phyloP scores from a whole-genome alignment of 345 rosid genomes.

The Anastatica hierochuntica region DNA sequence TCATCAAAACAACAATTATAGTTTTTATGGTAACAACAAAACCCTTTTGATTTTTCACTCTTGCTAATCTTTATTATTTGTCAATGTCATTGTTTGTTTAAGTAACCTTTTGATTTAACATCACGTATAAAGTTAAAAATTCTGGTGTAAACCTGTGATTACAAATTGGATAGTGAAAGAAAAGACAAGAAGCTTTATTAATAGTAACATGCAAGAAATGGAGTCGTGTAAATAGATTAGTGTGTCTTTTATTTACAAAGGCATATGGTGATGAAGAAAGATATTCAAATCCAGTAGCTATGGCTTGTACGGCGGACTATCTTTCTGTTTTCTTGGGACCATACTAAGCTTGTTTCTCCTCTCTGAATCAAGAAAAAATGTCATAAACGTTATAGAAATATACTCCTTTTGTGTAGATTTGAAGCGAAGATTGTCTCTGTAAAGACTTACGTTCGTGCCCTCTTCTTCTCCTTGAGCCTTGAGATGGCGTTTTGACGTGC shows the following conservation, averaged over 20 bases:
- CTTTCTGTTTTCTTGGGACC: background rate
- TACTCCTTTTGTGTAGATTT: background rate
- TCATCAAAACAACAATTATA: conserved; percentile 18
- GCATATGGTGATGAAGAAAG: background rate
- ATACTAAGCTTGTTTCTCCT: conserved; percentile 20
- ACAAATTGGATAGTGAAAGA: too few species aligned
- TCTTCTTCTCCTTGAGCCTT: conserved; percentile 61
- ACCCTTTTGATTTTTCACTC: background rate
- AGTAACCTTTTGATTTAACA: conserved; percentile 14
- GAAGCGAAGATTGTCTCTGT: background rate
- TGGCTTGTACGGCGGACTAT: background rate
- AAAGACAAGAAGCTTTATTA: too few species aligned
- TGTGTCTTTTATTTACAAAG: conserved; percentile 16
- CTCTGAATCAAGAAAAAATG: conserved; percentile 14
- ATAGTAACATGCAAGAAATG: conserved; percentile 13
- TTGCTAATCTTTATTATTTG: conserved; percentile 13
- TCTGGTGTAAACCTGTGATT: conserved; percentile 11
- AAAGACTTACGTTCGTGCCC: conserved; percentile 41
- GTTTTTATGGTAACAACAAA: conserved; percentile 4
- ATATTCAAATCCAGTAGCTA: background rate
- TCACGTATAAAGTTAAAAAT: background rate
- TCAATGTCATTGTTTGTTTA: conserved; percentile 22
- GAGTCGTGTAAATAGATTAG: conserved; percentile 16
- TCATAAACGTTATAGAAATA: background rate
- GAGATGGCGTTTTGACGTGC: conserved; percentile 36